Conservation (phyloP, 495 filamentous ascomycete species). For the Coniosporium apollinis region DNA sequence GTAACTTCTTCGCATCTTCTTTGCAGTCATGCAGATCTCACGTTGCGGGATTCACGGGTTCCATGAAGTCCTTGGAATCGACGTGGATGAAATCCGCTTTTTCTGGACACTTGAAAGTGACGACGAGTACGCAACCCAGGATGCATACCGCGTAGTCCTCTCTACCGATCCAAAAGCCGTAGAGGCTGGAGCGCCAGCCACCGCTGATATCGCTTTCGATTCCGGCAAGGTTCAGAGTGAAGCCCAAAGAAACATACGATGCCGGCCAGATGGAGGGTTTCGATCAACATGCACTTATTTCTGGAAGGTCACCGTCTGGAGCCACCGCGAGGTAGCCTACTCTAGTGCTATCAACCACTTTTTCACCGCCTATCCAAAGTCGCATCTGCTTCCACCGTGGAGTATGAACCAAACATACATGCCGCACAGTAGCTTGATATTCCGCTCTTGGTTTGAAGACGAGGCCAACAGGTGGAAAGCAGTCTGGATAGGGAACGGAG, state of each 20-base stretch:
- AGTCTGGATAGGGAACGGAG: slow-evolving; percentile 1
- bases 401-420: slow-evolving; percentile 1
- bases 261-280: background rate
- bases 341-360: background rate
- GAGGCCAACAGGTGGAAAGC: slow-evolving; percentile 1
- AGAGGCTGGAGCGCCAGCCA: background rate
- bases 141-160: background rate
- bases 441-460: background rate
- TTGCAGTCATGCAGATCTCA: slow-evolving; percentile 1
- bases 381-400: slow-evolving; percentile 1
- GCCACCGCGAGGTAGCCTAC: background rate
- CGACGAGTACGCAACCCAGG: background rate
- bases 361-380: slow-evolving; percentile 1
- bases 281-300: background rate
- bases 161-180: background rate
- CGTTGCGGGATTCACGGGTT: slow-evolving; percentile 1
- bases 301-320: slow-evolving; percentile 1
- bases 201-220: background rate
- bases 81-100: background rate
- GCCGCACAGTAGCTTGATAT: slow-evolving; percentile 1
- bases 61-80: slow-evolving; percentile 1
- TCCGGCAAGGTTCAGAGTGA: background rate
- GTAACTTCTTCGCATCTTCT: too few species aligned
- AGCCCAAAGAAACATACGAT: background rate
- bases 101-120: background rate